Percentiles rank a stretch among this genome's conserved stretches.
These are phyloP conservation scores for Annulohypoxylon nitens DNA, from an alignment of 495 filamentous ascomycete genomes.

Conservation along the genomic window DNA sequence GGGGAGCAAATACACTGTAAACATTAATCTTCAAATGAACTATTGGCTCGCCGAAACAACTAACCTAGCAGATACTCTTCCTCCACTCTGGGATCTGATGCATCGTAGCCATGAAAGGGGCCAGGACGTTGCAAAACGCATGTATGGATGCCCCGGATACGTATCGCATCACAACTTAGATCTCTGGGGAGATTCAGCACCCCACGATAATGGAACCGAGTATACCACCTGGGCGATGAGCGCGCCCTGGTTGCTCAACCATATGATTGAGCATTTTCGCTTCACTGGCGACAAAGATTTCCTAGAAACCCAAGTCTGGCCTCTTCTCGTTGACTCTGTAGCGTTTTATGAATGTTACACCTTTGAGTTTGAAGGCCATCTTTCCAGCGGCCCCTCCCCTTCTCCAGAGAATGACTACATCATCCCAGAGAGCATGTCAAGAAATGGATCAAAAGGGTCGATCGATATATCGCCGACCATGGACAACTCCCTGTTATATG, in stretches of 20 bases:
- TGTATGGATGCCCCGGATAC: background rate
- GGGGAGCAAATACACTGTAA: background rate
- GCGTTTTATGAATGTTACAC: background rate
- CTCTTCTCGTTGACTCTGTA: background rate
- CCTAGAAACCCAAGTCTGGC: background rate
- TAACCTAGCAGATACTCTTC: slow-evolving; percentile 1
- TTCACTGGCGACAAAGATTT: background rate
- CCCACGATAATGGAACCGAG: background rate
- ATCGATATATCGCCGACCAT: background rate
- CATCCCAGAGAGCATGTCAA: background rate
- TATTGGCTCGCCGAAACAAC: background rate
- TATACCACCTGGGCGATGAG: background rate
- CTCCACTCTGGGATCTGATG: background rate
- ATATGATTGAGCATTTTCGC: slow-evolving; percentile 1
- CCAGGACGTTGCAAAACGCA: background rate
- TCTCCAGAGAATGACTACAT: slow-evolving; percentile 1
- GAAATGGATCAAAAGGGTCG: background rate
- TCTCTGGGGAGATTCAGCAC: slow-evolving; percentile 2
- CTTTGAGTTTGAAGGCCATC: background rate
- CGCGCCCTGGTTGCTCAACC: background rate
- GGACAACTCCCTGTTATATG: background rate
- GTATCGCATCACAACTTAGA: slow-evolving; percentile 3
- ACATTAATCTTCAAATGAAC: background rate
- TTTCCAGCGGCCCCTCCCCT: background rate
- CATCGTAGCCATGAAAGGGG: background rate